Percentiles rank a stretch among this genome's conserved stretches.
Conservation (phyloP, 2,329 filamentous ascomycete genomes). For the Pseudohalonectria lignicola region DNA sequence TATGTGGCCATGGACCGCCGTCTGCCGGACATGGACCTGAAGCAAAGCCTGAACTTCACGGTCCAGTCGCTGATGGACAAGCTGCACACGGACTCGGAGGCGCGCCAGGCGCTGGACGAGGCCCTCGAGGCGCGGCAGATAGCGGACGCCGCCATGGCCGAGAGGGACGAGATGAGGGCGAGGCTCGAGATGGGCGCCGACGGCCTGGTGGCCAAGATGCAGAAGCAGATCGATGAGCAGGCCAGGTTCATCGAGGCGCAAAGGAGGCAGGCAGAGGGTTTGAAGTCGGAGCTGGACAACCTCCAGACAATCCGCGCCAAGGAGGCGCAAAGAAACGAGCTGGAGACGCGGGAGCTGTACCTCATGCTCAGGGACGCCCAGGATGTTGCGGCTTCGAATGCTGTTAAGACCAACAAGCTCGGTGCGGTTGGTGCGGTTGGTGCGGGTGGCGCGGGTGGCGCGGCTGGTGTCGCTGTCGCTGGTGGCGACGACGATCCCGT, state of each 20-base stretch:
- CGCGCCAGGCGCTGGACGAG: slow-evolving; percentile 84
- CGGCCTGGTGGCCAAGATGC: slow-evolving; percentile 82
- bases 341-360: slow-evolving; percentile 93
- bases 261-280: slow-evolving; percentile 69
- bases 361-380: slow-evolving; percentile 97
- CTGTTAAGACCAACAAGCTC: slow-evolving; percentile 35
- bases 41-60: slow-evolving; percentile 94
- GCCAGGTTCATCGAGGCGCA: slow-evolving; percentile 83
- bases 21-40: slow-evolving; percentile 92
- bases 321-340: slow-evolving; percentile 86
- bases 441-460: background rate
- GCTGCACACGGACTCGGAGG: slow-evolving; percentile 92
- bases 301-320: slow-evolving; percentile 77
- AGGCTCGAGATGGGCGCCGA: slow-evolving; percentile 87
- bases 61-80: slow-evolving; percentile 93
- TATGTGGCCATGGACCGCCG: slow-evolving; percentile 98
- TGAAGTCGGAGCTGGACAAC: slow-evolving; percentile 84
- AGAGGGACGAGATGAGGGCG: slow-evolving; percentile 87
- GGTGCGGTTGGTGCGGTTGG: background rate
- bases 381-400: slow-evolving; percentile 84
- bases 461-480: no score
- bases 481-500: slow-evolving; percentile 57
- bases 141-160: slow-evolving; percentile 89
- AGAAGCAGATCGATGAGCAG: slow-evolving; percentile 91
- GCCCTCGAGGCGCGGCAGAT: slow-evolving; percentile 83